phyloP scores from a whole-genome alignment of 1,284 basidiomycete genomes.

The Sanghuangporus baumii region DNA sequence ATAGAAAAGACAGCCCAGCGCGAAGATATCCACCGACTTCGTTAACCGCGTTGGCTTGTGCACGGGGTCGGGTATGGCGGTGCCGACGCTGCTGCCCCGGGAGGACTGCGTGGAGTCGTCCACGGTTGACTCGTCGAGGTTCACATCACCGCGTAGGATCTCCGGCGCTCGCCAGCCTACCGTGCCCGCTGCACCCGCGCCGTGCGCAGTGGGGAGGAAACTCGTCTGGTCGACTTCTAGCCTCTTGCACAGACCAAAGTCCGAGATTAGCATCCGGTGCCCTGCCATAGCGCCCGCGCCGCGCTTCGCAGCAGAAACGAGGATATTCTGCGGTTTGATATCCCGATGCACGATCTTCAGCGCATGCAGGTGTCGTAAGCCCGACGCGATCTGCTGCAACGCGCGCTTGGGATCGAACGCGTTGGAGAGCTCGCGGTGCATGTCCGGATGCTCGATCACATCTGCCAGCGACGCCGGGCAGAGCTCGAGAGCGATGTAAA shows the following conservation, averaged over 20 bases:
- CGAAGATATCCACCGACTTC: constrained; percentile 92
- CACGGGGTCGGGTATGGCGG: constrained; percentile 34
- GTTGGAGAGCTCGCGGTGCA: constrained; percentile 61
- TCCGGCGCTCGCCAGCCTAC: constrained; percentile 95
- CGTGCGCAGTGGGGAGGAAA: constrained; percentile 77
- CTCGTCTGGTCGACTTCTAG: constrained; percentile 91
- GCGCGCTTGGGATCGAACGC: constrained; percentile 86
- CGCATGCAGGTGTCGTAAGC: constrained; percentile 86
- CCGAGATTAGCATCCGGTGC: constrained; percentile 89
- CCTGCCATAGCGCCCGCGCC: constrained; percentile 41
- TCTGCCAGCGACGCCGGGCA: constrained; percentile 95
- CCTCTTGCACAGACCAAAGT: constrained; percentile 92
- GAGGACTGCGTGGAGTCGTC: constrained; percentile 65
- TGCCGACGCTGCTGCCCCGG: constrained; percentile 48
- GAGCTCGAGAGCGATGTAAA: constrained; percentile 96
- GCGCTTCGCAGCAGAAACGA: constrained; percentile 72
- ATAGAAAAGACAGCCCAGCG: constrained; percentile 89
- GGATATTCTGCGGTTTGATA: constrained; percentile 98
- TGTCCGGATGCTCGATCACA: constrained; percentile 79
- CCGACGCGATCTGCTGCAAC: constrained; percentile 81
- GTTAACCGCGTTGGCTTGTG: constrained; percentile 65
- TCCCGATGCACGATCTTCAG: constrained; percentile 97
- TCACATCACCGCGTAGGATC: constrained; percentile 86
- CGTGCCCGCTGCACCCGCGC: constrained; percentile 84
- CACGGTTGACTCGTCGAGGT: constrained; percentile 70